Percentiles rank a stretch among this genome's conserved stretches.
Conservation (phyloP, 169 alveolate genomes). For the Eimeria tenella region DNA sequence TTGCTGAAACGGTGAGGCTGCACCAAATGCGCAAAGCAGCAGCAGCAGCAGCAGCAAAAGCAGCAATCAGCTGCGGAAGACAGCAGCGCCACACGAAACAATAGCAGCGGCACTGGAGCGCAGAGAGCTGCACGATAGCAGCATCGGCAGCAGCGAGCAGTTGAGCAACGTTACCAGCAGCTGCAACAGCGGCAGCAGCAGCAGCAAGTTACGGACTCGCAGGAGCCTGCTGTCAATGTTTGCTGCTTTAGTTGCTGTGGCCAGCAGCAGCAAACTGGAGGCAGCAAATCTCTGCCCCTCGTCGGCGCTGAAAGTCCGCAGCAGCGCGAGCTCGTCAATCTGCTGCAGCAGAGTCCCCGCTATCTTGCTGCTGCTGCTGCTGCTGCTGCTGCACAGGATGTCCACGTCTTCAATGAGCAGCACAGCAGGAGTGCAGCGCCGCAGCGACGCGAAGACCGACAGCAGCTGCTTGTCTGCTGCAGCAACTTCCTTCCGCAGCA, state of each 20-base stretch:
- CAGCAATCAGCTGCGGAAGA: background rate
- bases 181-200: conserved; percentile 27
- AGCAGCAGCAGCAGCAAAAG: conserved; percentile 5
- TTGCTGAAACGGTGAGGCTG: conserved; percentile 31
- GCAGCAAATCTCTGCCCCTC: background rate
- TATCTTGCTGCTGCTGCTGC: conserved; percentile 48
- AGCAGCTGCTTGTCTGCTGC: conserved; percentile 54
- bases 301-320: conserved; percentile 31
- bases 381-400: conserved; percentile 46
- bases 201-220: background rate
- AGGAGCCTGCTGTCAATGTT: conserved; percentile 8
- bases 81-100: background rate
- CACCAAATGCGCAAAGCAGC: conserved; percentile 13
- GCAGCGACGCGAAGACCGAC: background rate
- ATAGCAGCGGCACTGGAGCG: background rate
- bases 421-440: conserved; percentile 11
- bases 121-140: background rate
- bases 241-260: conserved; percentile 4
- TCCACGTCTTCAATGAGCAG: conserved; percentile 42
- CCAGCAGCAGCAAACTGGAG: conserved; percentile 26
- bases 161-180: background rate
- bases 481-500: conserved; percentile 28
- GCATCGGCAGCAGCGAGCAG: background rate
- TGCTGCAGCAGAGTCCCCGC: conserved; percentile 47
- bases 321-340: conserved; percentile 20